A percentile compares a stretch with the other conserved stretches of the same genome.
Conservation (phyloP, 78 protist species). For the Dictyostelium purpureum region DNA sequence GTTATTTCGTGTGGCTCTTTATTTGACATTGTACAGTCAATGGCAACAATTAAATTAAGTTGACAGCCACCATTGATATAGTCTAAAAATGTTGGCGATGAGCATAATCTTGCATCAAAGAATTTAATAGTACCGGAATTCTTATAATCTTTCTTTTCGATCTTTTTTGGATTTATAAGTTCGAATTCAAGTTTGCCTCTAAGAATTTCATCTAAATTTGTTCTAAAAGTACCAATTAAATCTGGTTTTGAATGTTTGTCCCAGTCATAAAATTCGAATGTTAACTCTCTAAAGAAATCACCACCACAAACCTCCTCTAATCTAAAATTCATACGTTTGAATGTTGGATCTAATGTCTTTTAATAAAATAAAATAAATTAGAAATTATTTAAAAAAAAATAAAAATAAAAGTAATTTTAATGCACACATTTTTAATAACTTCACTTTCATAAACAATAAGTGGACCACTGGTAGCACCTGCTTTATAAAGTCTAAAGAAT, state of each 20-base stretch:
- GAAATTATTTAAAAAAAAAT: no score
- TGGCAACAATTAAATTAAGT: constrained; percentile 69
- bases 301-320: not conserved
- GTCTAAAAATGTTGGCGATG: constrained; percentile 53
- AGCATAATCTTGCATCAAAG: not conserved
- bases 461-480: not conserved
- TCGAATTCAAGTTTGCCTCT: not conserved
- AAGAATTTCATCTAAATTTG: constrained; percentile 4
- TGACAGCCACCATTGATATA: constrained; percentile 71
- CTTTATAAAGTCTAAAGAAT: constrained; percentile 18
- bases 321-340: not conserved
- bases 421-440: constrained; percentile 16
- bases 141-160: not conserved
- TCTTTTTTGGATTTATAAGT: constrained; percentile 47
- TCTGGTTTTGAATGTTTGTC: constrained; percentile 58
- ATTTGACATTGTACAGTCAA: constrained; percentile 92
- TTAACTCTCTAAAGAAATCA: not conserved
- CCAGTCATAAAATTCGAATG: constrained; percentile 72
- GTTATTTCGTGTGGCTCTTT: constrained; percentile 25
- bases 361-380: no score
- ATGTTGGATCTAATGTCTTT: constrained; percentile 58
- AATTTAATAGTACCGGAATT: constrained; percentile 60
- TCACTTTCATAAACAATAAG: constrained; percentile 53
- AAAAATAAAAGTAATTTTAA: no score
- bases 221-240: constrained; percentile 65